Conservation (phyloP, 805 yeast genomes). For the Myxozyma monticola region DNA sequence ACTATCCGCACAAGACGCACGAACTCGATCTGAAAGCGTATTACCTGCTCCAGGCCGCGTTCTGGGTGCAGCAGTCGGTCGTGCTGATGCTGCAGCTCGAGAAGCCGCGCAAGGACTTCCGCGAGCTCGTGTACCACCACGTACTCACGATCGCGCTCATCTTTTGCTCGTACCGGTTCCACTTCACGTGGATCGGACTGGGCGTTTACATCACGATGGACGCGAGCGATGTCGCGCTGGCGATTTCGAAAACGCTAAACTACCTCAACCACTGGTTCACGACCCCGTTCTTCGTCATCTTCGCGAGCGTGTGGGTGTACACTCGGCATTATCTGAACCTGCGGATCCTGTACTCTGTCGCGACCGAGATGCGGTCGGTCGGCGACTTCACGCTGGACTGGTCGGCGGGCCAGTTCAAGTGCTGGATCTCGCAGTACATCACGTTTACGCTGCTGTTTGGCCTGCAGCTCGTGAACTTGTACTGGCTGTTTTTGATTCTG, state of each 20-base stretch:
- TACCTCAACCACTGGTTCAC: conserved; percentile 70
- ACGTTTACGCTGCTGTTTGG: conserved; percentile 76
- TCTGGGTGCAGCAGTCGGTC: conserved; percentile 95
- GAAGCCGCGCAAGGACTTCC: conserved; percentile 91
- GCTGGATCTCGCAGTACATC: conserved; percentile 92
- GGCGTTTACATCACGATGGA: conserved; percentile 95
- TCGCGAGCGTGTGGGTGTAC: conserved; percentile 78
- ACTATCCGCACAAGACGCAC: conserved; percentile 81
- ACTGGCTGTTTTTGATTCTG: conserved; percentile 82
- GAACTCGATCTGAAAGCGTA: conserved; percentile 71
- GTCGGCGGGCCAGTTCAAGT: conserved; percentile 90
- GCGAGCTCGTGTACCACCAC: conserved; percentile 90
- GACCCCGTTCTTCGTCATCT: conserved; percentile 66
- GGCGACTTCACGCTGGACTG: conserved; percentile 82
- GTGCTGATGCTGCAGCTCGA: conserved; percentile 82
- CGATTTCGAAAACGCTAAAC: conserved; percentile 81
- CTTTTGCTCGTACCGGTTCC: conserved; percentile 85
- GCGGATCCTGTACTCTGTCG: conserved; percentile 74
- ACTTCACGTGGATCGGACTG: conserved; percentile 94
- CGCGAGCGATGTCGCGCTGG: conserved; percentile 83
- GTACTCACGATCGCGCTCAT: conserved; percentile 85
- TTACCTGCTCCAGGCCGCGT: conserved; percentile 90
- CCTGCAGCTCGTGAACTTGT: conserved; percentile 79
- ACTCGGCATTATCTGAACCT: conserved; percentile 84
- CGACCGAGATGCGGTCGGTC: conserved; percentile 78